Evolutionary conservation across 331 rosid species (phyloP).

Genomic region (Phaseolus coccineus): DNA sequence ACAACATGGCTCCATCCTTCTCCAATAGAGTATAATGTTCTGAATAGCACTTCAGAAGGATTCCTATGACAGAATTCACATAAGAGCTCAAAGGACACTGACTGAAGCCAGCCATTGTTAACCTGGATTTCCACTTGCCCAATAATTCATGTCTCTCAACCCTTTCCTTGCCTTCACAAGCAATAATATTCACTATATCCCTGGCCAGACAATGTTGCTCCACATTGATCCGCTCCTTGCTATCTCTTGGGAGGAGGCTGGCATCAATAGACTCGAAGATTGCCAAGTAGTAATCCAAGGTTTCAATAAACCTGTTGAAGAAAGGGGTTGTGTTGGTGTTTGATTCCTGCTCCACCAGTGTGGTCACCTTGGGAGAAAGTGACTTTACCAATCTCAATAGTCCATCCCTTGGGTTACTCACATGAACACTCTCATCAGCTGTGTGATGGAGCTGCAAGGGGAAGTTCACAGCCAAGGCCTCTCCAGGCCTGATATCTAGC

Average conservation of each 20-base stretch:
- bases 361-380: constrained; percentile 78
- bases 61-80: constrained; percentile 77
- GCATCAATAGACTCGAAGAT: constrained; percentile 94
- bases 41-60: constrained; percentile 77
- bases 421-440: constrained; percentile 92
- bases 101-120: constrained; percentile 91
- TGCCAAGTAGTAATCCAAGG: constrained; percentile 86
- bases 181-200: constrained; percentile 85
- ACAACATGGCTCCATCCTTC: constrained; percentile 89
- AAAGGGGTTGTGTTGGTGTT: constrained; percentile 97
- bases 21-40: constrained; percentile 83
- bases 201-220: constrained; percentile 93
- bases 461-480: constrained; percentile 93
- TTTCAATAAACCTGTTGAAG: constrained; percentile 74
- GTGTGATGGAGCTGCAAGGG: constrained; percentile 97
- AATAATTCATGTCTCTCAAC: constrained; percentile 94
- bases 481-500: constrained; percentile 83
- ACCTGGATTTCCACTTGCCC: constrained; percentile 95
- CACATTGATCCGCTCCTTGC: constrained; percentile 81
- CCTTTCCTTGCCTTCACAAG: constrained; percentile 91
- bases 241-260: constrained; percentile 68
- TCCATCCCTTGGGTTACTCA: constrained; percentile 88
- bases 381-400: constrained; percentile 85
- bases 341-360: constrained; percentile 96
- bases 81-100: constrained; percentile 89